phyloP scores from a whole-genome alignment of 108 stramenopile species.

The Chaetoceros tenuissimus region DNA sequence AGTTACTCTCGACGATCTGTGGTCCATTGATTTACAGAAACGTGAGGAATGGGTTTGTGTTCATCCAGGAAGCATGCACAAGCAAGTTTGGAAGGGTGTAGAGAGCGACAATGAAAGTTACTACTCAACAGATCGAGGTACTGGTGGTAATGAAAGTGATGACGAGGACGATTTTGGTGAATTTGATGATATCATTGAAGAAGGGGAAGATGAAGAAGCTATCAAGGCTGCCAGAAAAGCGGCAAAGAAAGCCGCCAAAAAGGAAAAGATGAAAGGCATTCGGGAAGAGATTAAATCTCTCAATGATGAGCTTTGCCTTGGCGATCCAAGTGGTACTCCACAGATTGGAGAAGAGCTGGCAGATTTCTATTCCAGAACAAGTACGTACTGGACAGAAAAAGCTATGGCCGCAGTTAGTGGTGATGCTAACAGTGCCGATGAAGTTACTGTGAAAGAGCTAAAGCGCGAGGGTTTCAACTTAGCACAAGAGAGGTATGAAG shows the following conservation, averaged over 20 bases:
- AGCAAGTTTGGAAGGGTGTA: slow-evolving; percentile 82
- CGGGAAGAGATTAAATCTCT: slow-evolving; percentile 55
- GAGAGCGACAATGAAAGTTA: slow-evolving; percentile 76
- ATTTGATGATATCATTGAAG: slow-evolving; percentile 30
- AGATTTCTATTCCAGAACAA: slow-evolving; percentile 80
- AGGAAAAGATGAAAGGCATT: slow-evolving; percentile 32
- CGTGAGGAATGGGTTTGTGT: slow-evolving; percentile 79
- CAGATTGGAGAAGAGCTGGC: slow-evolving; percentile 53
- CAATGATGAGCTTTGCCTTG: slow-evolving; percentile 43
- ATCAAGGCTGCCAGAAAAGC: slow-evolving; percentile 22
- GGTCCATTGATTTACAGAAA: slow-evolving; percentile 77
- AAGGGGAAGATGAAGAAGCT: slow-evolving; percentile 29
- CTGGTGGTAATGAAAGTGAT: slow-evolving; percentile 41
- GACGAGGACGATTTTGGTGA: slow-evolving; percentile 26
- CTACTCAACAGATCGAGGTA: slow-evolving; percentile 48
- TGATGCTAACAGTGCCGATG: slow-evolving; percentile 14
- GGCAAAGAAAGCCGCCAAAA: slow-evolving; percentile 36
- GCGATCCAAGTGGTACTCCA: slow-evolving; percentile 49
- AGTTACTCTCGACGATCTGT: slow-evolving; percentile 84
- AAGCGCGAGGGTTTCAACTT: slow-evolving; percentile 70
- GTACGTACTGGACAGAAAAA: slow-evolving; percentile 52
- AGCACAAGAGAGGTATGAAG: slow-evolving; percentile 55
- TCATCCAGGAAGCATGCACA: slow-evolving; percentile 80
- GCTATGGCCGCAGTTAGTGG: slow-evolving; percentile 21
- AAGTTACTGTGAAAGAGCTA: slow-evolving; percentile 58